phyloP scores from a whole-genome alignment of 768 basidiomycete species.

The Kwoniella newhampshirensis region DNA sequence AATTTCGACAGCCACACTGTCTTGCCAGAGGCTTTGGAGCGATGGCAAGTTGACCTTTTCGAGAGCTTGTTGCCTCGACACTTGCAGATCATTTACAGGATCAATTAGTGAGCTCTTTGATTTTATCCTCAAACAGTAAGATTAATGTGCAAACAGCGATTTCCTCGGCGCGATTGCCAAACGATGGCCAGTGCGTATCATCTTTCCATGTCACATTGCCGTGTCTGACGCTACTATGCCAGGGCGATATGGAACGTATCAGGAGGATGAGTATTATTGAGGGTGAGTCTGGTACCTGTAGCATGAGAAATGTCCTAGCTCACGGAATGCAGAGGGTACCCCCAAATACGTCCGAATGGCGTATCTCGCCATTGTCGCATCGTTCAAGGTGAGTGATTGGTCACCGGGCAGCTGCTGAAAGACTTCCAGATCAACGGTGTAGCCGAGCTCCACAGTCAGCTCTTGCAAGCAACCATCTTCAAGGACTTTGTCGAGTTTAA shows the following conservation, averaged over 20 bases:
- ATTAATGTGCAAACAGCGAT: constrained; percentile 27
- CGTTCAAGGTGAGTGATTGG: constrained; percentile 39
- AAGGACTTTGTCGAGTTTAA: constrained; percentile 88
- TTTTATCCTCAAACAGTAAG: background rate
- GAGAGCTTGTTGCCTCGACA: constrained; percentile 78
- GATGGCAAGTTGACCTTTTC: constrained; percentile 87
- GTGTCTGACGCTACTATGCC: background rate
- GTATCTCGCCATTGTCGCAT: constrained; percentile 80
- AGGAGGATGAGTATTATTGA: constrained; percentile 89
- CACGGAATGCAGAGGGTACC: constrained; percentile 64
- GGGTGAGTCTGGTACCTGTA: constrained; percentile 56
- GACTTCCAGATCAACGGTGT: constrained; percentile 70
- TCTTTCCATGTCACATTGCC: background rate
- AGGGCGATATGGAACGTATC: constrained; percentile 70
- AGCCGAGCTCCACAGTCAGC: constrained; percentile 89
- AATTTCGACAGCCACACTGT: constrained; percentile 57
- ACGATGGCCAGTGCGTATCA: constrained; percentile 67
- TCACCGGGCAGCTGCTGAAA: background rate
- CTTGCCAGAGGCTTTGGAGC: constrained; percentile 67
- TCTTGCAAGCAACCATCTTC: constrained; percentile 66
- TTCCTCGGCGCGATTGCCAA: constrained; percentile 71
- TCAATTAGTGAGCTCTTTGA: constrained; percentile 33
- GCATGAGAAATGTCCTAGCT: background rate
- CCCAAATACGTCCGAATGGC: constrained; percentile 70
- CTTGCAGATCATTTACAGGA: constrained; percentile 39